Percentiles rank a stretch among this genome's conserved stretches.
phyloP scores from a whole-genome alignment of 768 basidiomycete genomes.

The Boletus subparvulus region DNA sequence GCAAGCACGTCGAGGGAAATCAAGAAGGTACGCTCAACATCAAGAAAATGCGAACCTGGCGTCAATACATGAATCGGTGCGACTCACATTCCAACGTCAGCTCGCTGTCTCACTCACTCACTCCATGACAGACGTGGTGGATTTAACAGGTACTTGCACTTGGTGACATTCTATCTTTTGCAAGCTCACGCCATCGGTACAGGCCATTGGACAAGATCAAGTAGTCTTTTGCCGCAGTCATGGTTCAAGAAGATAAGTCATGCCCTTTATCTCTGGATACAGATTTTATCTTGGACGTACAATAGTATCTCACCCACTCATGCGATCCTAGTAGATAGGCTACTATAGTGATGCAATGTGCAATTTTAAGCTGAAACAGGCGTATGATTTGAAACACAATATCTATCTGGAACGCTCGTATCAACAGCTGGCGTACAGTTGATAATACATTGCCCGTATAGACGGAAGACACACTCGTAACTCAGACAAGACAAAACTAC shows the following conservation, averaged over 20 bases:
- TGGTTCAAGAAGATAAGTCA: constrained; percentile 17
- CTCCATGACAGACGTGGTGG: constrained; percentile 64
- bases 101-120: constrained; percentile 12
- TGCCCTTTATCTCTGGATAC: constrained; percentile 3
- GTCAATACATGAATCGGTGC: constrained; percentile 97
- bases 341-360: not conserved
- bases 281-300: constrained; percentile 12
- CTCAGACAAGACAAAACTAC: constrained; percentile 23
- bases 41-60: constrained; percentile 89
- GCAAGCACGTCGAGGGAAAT: constrained; percentile 78
- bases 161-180: not conserved
- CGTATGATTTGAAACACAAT: constrained; percentile 8
- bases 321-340: not conserved
- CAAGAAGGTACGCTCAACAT: constrained; percentile 66
- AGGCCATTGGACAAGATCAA: constrained; percentile 97
- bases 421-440: constrained; percentile 23
- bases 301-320: not conserved
- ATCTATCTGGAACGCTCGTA: constrained; percentile 27
- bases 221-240: constrained; percentile 34
- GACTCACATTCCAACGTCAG: constrained; percentile 15
- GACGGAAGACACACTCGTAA: constrained; percentile 15
- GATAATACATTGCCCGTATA: constrained; percentile 29
- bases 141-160: constrained; percentile 65
- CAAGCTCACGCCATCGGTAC: constrained; percentile 22
- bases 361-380: constrained; percentile 1